These are phyloP conservation scores for Neonectria ditissima DNA, from an alignment of 2,329 filamentous ascomycete genomes.

Conservation along the genomic window DNA sequence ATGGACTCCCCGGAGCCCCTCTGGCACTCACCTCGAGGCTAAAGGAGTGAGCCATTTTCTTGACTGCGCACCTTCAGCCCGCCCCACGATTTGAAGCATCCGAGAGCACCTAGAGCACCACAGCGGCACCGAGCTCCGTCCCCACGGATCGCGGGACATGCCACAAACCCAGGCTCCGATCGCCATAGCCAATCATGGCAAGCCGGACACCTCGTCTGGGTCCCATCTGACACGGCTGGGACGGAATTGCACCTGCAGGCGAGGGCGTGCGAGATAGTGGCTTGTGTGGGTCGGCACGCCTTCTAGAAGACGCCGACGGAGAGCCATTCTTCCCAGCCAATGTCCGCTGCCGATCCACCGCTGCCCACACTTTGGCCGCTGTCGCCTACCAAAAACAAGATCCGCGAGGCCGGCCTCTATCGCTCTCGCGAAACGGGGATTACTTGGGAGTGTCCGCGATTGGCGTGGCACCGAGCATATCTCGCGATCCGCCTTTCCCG, in stretches of 20 bases:
- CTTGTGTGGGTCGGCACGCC: constrained; percentile 20
- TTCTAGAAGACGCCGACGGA: constrained; percentile 42
- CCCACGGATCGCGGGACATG: constrained; percentile 23
- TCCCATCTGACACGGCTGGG: constrained; percentile 25
- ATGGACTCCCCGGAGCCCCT: constrained; percentile 34
- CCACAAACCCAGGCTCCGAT: constrained; percentile 16
- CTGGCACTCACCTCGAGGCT: constrained; percentile 29
- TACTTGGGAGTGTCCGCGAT: constrained; percentile 34
- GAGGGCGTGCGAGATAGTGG: constrained; percentile 5
- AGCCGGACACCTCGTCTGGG: constrained; percentile 20
- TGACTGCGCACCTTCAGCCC: constrained; percentile 36
- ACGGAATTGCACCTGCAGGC: constrained; percentile 27
- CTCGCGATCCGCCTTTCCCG: constrained; percentile 38
- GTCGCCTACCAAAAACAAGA: constrained; percentile 22
- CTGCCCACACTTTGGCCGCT: constrained; percentile 18
- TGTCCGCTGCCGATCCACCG: constrained; percentile 21
- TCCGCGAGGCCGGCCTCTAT: constrained; percentile 34
- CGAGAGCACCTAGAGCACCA: constrained; percentile 31
- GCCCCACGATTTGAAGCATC: constrained; percentile 45
- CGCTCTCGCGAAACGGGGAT: constrained; percentile 27
- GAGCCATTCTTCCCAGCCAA: constrained; percentile 5
- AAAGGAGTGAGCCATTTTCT: constrained; percentile 47
- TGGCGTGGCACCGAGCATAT: constrained; percentile 33
- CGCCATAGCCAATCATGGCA: constrained; percentile 16
- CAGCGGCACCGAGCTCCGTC: constrained; percentile 29